Conservation (phyloP, 495 filamentous ascomycete genomes). For the Tuber indicum region DNA sequence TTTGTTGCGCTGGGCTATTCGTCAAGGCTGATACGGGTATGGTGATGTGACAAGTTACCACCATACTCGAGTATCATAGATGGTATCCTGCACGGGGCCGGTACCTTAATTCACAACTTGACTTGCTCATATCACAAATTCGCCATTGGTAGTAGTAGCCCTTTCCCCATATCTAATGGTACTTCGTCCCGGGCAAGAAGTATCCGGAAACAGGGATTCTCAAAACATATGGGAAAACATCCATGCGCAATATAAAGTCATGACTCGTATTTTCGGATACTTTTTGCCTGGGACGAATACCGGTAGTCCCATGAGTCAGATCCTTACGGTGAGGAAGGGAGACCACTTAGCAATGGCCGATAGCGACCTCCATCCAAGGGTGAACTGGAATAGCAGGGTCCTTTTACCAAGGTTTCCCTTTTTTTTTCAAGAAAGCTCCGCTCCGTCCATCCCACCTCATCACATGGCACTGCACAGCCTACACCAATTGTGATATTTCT, state of each 20-base stretch:
- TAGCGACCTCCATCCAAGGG: background rate
- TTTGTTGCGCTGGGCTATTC: background rate
- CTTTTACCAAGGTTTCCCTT: background rate
- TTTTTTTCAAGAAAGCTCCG: background rate
- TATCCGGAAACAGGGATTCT: no score
- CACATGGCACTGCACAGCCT: background rate
- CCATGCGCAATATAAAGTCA: no score
- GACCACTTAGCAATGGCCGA: background rate
- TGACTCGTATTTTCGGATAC: no score
- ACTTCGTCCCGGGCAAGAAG: no score
- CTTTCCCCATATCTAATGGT: background rate
- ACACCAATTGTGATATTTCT: background rate
- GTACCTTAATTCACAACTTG: background rate
- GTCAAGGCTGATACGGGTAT: background rate
- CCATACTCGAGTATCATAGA: background rate
- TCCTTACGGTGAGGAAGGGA: background rate
- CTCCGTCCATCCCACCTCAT: background rate
- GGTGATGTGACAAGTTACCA: background rate
- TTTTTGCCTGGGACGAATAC: no score
- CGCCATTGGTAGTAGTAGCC: background rate
- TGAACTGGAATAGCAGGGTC: background rate
- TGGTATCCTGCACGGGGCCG: background rate
- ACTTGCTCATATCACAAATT: background rate
- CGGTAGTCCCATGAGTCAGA: background rate
- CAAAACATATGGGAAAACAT: no score